Conservation (phyloP, 2,329 filamentous ascomycete species). For the Penicillium glabrum region DNA sequence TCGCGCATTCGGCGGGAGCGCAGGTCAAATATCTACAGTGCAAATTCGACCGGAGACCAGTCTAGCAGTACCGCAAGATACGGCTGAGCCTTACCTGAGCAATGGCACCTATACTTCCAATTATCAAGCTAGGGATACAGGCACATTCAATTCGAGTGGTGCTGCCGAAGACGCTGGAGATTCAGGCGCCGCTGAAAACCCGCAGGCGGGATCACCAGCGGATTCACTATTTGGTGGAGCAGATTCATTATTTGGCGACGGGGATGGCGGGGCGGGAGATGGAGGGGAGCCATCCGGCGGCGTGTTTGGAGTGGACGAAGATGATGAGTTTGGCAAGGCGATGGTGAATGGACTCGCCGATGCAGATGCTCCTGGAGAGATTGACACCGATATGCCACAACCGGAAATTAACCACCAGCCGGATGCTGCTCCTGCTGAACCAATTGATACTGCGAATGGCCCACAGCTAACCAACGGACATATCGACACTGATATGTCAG, state of each 20-base stretch:
- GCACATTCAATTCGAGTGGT: slow-evolving; percentile 51
- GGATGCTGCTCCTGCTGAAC: slow-evolving; percentile 5
- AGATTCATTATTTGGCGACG: slow-evolving; percentile 87
- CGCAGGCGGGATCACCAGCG: slow-evolving; percentile 64
- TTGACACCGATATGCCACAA: slow-evolving; percentile 23
- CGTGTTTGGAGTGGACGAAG: slow-evolving; percentile 75
- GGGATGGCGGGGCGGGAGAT: slow-evolving; percentile 55
- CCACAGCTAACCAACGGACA: slow-evolving; percentile 15
- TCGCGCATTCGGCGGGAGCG: slow-evolving; percentile 73
- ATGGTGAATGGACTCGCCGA: slow-evolving; percentile 58
- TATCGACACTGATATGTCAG: slow-evolving; percentile 20
- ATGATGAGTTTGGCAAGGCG: slow-evolving; percentile 75
- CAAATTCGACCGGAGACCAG: slow-evolving; percentile 79
- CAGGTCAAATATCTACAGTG: slow-evolving; percentile 82
- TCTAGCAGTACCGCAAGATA: slow-evolving; percentile 72
- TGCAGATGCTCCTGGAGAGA: slow-evolving; percentile 31
- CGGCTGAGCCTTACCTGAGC: slow-evolving; percentile 49
- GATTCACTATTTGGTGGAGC: slow-evolving; percentile 84
- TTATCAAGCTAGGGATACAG: slow-evolving; percentile 61
- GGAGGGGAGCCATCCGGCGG: slow-evolving; percentile 55
- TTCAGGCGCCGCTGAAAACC: slow-evolving; percentile 50
- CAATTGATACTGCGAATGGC: slow-evolving; percentile 6
- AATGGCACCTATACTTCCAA: slow-evolving; percentile 77
- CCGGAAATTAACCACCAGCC: slow-evolving; percentile 17
- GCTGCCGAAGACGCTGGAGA: slow-evolving; percentile 36